These are phyloP conservation scores for Trichoderma atrobrunneum DNA, from an alignment of 2,329 filamentous ascomycete genomes.

Conservation along the genomic window DNA sequence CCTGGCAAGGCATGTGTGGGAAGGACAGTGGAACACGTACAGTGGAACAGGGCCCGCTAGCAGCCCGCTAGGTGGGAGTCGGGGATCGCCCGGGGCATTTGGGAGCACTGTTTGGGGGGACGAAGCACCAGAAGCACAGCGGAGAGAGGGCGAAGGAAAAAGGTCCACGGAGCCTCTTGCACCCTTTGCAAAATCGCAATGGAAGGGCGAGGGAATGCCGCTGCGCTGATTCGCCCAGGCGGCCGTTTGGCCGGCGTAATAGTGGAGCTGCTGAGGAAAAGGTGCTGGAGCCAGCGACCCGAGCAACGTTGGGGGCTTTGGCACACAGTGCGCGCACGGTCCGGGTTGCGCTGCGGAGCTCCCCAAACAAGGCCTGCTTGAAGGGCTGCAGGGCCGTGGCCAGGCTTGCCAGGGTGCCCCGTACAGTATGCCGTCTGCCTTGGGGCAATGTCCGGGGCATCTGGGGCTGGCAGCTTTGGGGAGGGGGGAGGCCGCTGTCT, in stretches of 20 bases:
- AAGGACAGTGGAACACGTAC: background rate
- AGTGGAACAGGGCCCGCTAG: conserved; percentile 6
- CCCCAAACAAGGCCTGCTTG: conserved; percentile 11
- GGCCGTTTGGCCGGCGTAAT: conserved; percentile 59
- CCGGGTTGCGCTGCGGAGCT: conserved; percentile 8
- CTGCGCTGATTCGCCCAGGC: conserved; percentile 41
- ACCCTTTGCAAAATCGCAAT: background rate
- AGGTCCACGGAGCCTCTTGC: background rate
- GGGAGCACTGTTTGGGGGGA: background rate
- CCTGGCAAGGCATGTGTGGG: background rate
- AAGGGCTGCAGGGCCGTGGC: background rate
- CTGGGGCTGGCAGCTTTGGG: conserved; percentile 7
- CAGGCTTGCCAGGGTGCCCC: background rate
- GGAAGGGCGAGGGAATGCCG: conserved; percentile 26
- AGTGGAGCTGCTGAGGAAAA: conserved; percentile 44
- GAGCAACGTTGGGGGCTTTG: background rate
- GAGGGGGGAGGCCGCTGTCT: background rate
- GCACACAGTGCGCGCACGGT: conserved; percentile 5
- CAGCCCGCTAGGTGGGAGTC: conserved; percentile 2
- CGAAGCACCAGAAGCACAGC: background rate
- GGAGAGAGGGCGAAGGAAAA: background rate
- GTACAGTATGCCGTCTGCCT: background rate
- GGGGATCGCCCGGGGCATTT: background rate
- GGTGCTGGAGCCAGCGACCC: conserved; percentile 17
- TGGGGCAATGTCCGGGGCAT: conserved; percentile 9